Base-by-base conservation (phyloP, 768 basidiomycete species). In the Rhodotorula graminis region DNA sequence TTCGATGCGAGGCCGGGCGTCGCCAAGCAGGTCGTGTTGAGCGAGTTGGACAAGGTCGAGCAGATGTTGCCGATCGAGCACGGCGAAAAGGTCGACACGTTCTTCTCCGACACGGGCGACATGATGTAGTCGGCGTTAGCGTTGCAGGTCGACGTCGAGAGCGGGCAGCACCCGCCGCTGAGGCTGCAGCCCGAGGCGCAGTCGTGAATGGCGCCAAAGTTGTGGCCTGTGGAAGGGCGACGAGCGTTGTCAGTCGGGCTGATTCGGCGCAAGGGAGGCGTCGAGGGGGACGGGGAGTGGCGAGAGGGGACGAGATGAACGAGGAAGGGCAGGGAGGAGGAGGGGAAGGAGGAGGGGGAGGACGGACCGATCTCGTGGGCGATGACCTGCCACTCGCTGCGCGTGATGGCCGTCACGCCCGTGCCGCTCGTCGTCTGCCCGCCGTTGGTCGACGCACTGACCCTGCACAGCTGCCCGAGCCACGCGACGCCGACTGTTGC, bases 61-160 rank as follows among this genome's bases (percentile, higher is more conserved):
- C 92, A 93, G 69, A 93, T 88, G 80, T 93, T 93, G 59, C 92
- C 92, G 47, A 93, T 78, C 64, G 84, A 88, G 82, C 92, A 95
- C 21, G 83, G 87, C 1, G 90, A 91, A 79, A 95, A 95, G 21
- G 82, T 79, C 71, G 84, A 85, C 49, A 84, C 85, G 3, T 84
- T 72, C 71, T 86, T 82, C 19, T 89, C 84, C n/a, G 79, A 79
- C 16, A 82, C 82, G 44, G 79, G 77, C 23, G 77, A 78, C 92
- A 95, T 93, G 81, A 95, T 87, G 82, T 87, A 93, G 72, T 86
- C 82, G 3, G 86, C 84, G 70, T 84, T 83, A 12, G 91, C 87
- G 80, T 88, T 82, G 79, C 92, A 95, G 14, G 83, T 81, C 16
- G 79, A 82, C 0, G 85, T 79, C 27, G 84, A 85, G 50, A 88